phyloP scores from a whole-genome alignment of 2,329 filamentous ascomycete species.

The Aspergillus tamarii region DNA sequence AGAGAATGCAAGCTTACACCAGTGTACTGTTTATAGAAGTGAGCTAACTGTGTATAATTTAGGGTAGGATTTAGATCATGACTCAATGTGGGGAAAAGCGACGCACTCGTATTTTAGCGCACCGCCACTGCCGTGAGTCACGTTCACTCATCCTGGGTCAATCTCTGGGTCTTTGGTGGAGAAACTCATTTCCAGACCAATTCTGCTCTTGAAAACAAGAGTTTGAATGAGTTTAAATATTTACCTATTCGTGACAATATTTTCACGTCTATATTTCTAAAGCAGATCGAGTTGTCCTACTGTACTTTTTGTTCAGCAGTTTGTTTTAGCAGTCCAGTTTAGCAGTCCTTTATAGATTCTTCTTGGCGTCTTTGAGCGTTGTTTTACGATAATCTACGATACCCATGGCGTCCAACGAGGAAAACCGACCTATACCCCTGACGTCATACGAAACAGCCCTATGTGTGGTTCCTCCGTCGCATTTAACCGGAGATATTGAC shows the following conservation, averaged over 20 bases:
- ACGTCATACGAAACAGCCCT: slow-evolving; percentile 12
- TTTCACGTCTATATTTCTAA: background rate
- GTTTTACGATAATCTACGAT: background rate
- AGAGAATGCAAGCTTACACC: too few relatives aligned
- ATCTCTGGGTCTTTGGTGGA: background rate
- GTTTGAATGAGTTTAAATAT: background rate
- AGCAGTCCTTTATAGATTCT: background rate
- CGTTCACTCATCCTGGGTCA: background rate
- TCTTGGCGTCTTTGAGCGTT: background rate
- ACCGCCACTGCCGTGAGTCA: background rate
- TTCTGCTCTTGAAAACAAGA: background rate
- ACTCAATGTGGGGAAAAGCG: background rate
- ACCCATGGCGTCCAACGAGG: background rate
- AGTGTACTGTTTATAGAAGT: too few relatives aligned
- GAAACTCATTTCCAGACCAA: background rate
- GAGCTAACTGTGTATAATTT: too few relatives aligned
- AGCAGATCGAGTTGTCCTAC: background rate
- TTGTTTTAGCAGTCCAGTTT: background rate
- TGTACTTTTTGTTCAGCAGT: background rate
- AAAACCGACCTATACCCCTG: background rate
- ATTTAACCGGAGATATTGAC: slow-evolving; percentile 4
- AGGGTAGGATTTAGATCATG: background rate
- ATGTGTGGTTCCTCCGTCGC: slow-evolving; percentile 9
- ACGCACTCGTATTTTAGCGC: background rate
- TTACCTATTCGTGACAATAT: background rate